Evolutionary conservation across 75 land plant genomes (phyloP).

Genomic region (Pinus taeda): DNA sequence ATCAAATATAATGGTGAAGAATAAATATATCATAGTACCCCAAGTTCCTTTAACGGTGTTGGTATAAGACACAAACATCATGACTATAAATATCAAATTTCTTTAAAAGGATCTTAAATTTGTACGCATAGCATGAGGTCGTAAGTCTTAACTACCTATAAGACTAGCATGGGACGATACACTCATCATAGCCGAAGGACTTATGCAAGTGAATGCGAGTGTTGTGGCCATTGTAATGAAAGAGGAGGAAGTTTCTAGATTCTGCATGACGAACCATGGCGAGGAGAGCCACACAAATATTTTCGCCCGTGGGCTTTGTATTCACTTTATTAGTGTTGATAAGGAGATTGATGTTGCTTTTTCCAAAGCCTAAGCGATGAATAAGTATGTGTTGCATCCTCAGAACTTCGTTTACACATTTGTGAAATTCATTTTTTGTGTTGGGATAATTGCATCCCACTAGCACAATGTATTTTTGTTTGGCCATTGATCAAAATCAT

Average conservation of each 20-base stretch:
- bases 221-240: slow-evolving; percentile 86
- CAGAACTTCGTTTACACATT: too few relatives aligned
- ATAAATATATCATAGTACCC: too few relatives aligned
- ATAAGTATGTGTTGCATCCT: slow-evolving; percentile 11
- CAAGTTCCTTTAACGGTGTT: too few relatives aligned
- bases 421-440: slow-evolving; percentile 45
- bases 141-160: slow-evolving; percentile 36
- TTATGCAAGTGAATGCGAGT: slow-evolving; percentile 21
- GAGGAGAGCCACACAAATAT: slow-evolving; percentile 43
- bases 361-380: slow-evolving; percentile 45
- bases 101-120: too few relatives aligned
- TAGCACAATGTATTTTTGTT: neutral
- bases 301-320: slow-evolving; percentile 55
- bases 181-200: slow-evolving; percentile 40
- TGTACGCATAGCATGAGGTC: too few relatives aligned
- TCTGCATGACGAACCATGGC: slow-evolving; percentile 32
- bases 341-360: slow-evolving; percentile 33
- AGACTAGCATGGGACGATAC: slow-evolving; percentile 79
- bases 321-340: slow-evolving; percentile 40
- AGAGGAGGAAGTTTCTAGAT: slow-evolving; percentile 61
- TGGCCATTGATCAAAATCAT: too few relatives aligned
- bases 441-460: slow-evolving; percentile 25
- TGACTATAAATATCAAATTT: too few relatives aligned
- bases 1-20: too few relatives aligned
- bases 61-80: too few relatives aligned